Conservation (phyloP, 768 basidiomycete genomes). For the Thelephora ganbajun region DNA sequence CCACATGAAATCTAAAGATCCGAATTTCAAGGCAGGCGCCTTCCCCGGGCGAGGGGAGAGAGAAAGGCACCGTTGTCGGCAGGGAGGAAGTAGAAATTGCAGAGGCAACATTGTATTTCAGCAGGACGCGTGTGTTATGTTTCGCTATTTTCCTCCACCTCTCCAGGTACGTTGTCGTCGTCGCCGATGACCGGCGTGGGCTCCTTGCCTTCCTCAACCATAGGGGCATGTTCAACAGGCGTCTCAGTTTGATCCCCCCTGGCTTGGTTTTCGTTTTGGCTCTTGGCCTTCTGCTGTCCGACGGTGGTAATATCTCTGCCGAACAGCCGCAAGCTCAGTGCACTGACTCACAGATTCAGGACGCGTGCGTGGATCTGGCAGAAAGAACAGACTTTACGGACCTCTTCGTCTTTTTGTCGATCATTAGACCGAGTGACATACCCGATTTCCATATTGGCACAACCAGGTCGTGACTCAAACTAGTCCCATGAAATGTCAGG, state of each 20-base stretch:
- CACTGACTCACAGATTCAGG: constrained; percentile 29
- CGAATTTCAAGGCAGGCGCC: too few species aligned
- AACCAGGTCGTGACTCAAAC: constrained; percentile 66
- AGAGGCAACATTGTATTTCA: too few species aligned
- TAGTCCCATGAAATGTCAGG: constrained; percentile 15
- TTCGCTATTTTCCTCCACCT: too few species aligned
- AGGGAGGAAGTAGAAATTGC: too few species aligned
- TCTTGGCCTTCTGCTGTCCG: constrained; percentile 24
- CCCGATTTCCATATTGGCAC: constrained; percentile 95
- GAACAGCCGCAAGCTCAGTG: constrained; percentile 76
- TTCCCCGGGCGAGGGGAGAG: too few species aligned
- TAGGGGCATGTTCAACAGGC: not conserved
- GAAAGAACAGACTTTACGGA: constrained; percentile 1
- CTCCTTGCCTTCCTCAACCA: not conserved
- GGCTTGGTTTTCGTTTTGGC: constrained; percentile 1
- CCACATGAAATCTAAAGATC: too few species aligned
- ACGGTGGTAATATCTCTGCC: constrained; percentile 59
- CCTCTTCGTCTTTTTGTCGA: constrained; percentile 96
- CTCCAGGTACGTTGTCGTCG: too few species aligned
- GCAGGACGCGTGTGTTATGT: too few species aligned
- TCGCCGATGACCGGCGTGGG: too few species aligned
- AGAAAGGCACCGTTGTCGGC: too few species aligned
- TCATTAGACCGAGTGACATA: constrained; percentile 78
- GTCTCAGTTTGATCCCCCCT: not conserved
- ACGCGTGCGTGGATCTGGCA: not conserved